These are phyloP conservation scores for Lathyrus tuberosus DNA, from an alignment of 306 rosid genomes.

Conservation along the genomic window DNA sequence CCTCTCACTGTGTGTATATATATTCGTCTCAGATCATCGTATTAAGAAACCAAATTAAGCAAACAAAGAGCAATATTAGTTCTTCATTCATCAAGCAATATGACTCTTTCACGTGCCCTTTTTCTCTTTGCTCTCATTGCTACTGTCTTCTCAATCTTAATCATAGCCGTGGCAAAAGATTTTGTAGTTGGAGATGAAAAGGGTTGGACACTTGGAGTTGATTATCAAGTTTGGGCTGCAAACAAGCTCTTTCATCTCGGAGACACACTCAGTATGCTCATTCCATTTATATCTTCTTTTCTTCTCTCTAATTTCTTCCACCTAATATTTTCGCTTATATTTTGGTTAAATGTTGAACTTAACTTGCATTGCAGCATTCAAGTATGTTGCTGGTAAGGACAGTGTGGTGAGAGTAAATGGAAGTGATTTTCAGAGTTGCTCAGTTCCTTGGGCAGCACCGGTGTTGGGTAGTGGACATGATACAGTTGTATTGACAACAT, in stretches of 20 bases:
- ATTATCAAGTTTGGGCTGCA: constrained; percentile 39
- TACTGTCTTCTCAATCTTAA: constrained; percentile 34
- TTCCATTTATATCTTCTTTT: background rate
- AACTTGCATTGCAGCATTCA: constrained; percentile 30
- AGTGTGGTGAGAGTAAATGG: constrained; percentile 37
- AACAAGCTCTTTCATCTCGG: constrained; percentile 39
- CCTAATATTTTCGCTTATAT: no score
- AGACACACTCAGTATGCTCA: constrained; percentile 35
- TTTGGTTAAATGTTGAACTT: background rate
- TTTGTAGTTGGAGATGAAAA: constrained; percentile 37
- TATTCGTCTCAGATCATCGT: background rate
- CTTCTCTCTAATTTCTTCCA: background rate
- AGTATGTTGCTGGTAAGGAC: constrained; percentile 27
- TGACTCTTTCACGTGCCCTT: constrained; percentile 34
- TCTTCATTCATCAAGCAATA: background rate
- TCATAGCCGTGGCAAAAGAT: constrained; percentile 22
- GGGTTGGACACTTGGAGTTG: constrained; percentile 37
- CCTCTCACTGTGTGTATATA: background rate
- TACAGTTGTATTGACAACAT: background rate
- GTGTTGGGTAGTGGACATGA: constrained; percentile 24
- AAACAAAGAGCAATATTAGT: background rate
- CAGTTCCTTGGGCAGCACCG: background rate
- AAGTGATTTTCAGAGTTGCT: constrained; percentile 30
- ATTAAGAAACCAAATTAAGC: background rate
- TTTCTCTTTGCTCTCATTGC: constrained; percentile 8